Evolutionary conservation across 208 protist genomes (phyloP).

Genomic region (Herpetomonas tarakana): DNA sequence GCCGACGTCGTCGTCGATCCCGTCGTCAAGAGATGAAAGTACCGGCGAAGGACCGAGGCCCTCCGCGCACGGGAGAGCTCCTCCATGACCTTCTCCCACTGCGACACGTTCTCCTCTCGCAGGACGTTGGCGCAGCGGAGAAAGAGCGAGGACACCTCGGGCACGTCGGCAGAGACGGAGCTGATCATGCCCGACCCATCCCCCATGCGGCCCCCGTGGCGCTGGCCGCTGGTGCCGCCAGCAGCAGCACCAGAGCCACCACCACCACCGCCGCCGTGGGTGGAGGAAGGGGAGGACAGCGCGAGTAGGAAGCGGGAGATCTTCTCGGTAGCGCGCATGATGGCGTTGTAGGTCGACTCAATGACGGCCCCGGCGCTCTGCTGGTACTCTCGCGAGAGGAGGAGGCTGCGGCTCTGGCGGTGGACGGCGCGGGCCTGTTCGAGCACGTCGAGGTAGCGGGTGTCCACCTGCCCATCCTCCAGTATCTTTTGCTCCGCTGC

Average conservation of each 20-base stretch:
- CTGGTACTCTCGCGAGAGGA: constrained; percentile 57
- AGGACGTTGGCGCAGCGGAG: constrained; percentile 62
- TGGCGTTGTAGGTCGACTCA: constrained; percentile 69
- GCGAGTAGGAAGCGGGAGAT: constrained; percentile 61
- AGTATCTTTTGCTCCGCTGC: constrained; percentile 57
- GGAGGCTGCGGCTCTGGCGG: constrained; percentile 50
- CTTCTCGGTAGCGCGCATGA: constrained; percentile 57
- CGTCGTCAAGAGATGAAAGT: constrained; percentile 83
- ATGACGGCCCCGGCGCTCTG: constrained; percentile 54
- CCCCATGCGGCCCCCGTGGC: constrained; percentile 1
- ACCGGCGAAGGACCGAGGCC: constrained; percentile 72
- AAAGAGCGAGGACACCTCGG: constrained; percentile 67
- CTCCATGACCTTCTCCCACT: constrained; percentile 66
- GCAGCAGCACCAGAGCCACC: background rate
- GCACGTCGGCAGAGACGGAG: constrained; percentile 45
- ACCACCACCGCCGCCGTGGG: constrained; percentile 1
- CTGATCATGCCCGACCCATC: background rate
- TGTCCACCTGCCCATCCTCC: constrained; percentile 51
- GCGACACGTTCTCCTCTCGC: constrained; percentile 48
- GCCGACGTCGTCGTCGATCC: constrained; percentile 54
- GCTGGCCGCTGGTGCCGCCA: constrained; percentile 11
- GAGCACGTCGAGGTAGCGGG: constrained; percentile 68
- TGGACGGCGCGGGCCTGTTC: constrained; percentile 59
- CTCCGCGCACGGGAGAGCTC: constrained; percentile 68
- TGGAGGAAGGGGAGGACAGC: constrained; percentile 9